Base-by-base conservation (phyloP, 2,329 filamentous ascomycete genomes). In the Apiospora phragmitis region DNA sequence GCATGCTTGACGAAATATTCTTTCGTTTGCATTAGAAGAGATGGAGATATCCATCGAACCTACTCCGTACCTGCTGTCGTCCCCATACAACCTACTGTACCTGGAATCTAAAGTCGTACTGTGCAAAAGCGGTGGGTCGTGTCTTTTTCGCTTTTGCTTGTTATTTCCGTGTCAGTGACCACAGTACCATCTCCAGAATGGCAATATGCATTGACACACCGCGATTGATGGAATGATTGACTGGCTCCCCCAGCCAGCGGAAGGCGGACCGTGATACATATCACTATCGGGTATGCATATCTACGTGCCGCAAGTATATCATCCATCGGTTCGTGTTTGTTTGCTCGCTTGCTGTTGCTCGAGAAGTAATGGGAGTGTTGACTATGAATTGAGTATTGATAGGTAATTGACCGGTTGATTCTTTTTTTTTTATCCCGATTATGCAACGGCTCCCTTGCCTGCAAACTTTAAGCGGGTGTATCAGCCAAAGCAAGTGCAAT, bases 1-100 rank as follows among this genome's bases (percentile, higher is more conserved):
- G 55, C 65, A 67, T 43, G 65, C 65, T 67, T 67, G 65, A 41
- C 62, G 65, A 67, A 43, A 66, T 59, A 38, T 62, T 62, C 55
- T 62, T 62, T 62, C 55, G 55, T 62, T 62, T 62, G 55, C 55
- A 62, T 62, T 62, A 62, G 55, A 62, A 38, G 18, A 62, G 9
- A 62, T 62, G 55, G 55, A 38, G 55, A 62, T 62, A 32, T 29
- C 51, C 32, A 59, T 55, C 14, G 26, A 41, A 41, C 38, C 38
- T 41, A 11, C 38, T 41, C 32, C 14, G 26, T 11, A 41, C 38
- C 38, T 41, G 3, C 38, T 41, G 38, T 41, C 38, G 38, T 41
- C 38, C 38, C 38, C 38, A 41, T 41, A 41, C 49, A 29, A 16
- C 51, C 14, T 32, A 62, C 55, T 35, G 55, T 38, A 21, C 55